Percentiles rank a stretch among this genome's conserved stretches.
Evolutionary conservation across 768 basidiomycete genomes (phyloP).

Genomic region (Mycena venus): DNA sequence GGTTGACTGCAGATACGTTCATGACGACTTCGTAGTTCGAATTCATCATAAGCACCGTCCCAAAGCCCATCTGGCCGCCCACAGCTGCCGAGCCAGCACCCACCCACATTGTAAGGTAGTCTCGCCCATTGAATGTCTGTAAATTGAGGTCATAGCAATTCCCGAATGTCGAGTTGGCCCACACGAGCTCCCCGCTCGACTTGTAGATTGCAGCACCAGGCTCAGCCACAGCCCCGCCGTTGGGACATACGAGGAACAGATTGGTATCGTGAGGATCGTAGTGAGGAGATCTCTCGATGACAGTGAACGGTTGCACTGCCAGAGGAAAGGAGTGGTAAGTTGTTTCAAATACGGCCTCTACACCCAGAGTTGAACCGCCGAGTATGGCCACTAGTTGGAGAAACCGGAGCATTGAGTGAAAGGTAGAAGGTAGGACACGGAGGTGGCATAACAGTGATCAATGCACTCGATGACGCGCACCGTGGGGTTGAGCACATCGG

Average conservation of each 20-base stretch:
- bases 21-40: conserved; percentile 8
- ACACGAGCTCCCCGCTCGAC: conserved; percentile 20
- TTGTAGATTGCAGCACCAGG: conserved; percentile 20
- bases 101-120: conserved; percentile 17
- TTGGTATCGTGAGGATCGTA: conserved; percentile 23
- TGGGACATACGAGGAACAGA: conserved; percentile 21
- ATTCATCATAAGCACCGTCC: conserved; percentile 1
- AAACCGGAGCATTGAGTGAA: background rate
- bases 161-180: conserved; percentile 1
- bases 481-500: too few species aligned
- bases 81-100: background rate
- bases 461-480: too few species aligned
- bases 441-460: too few species aligned
- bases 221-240: background rate
- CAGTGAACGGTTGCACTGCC: conserved; percentile 8
- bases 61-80: background rate
- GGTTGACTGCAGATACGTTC: conserved; percentile 18
- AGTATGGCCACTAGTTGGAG: background rate
- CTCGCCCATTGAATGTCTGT: conserved; percentile 12
- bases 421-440: too few species aligned
- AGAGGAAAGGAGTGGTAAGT: conserved; percentile 22
- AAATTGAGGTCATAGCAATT: conserved; percentile 14
- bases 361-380: background rate
- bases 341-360: conserved; percentile 3
- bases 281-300: background rate